A percentile compares a stretch with the other conserved stretches of the same genome.
These are phyloP conservation scores for Chalara sp. DNA, from an alignment of 2,329 filamentous ascomycete species.

Conservation along the genomic window DNA sequence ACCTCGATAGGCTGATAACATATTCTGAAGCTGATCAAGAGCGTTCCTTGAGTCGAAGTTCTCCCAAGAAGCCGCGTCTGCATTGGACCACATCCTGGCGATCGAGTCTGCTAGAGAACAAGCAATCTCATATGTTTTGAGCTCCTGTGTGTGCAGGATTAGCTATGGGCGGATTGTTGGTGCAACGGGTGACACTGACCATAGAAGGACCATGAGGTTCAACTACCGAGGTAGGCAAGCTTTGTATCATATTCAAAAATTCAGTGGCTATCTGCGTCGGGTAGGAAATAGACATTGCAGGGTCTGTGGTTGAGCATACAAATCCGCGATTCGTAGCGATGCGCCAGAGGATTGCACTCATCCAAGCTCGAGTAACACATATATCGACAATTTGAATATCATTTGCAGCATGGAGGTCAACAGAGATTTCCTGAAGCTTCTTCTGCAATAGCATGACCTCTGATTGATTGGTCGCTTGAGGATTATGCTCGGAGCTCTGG, in stretches of 20 bases:
- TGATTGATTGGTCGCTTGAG: not conserved
- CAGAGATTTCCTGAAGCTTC: conserved; percentile 34
- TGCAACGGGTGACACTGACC: conserved; percentile 15
- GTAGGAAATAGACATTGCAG: conserved; percentile 21
- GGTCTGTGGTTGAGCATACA: not conserved
- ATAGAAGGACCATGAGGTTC: conserved; percentile 43
- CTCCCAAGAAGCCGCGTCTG: not conserved
- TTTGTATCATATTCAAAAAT: conserved; percentile 36
- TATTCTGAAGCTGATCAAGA: not conserved
- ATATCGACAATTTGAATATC: conserved; percentile 62
- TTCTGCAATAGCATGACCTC: conserved; percentile 28
- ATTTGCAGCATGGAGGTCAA: conserved; percentile 31
- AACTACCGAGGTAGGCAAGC: conserved; percentile 38
- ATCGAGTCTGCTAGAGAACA: conserved; percentile 34
- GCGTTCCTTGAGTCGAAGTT: not conserved
- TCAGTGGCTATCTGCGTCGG: conserved; percentile 40
- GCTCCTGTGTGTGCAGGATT: conserved; percentile 20
- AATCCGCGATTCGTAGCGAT: conserved; percentile 4
- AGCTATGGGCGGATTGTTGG: not conserved
- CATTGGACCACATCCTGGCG: not conserved
- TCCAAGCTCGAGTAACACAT: conserved; percentile 62
- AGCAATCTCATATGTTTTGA: conserved; percentile 41
- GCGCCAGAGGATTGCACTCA: conserved; percentile 59
- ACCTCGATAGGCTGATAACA: not conserved
- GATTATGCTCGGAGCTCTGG: not conserved